Evolutionary conservation across 352 stramenopile species (phyloP).

Genomic region (Phytophthora macrochlamydospora): DNA sequence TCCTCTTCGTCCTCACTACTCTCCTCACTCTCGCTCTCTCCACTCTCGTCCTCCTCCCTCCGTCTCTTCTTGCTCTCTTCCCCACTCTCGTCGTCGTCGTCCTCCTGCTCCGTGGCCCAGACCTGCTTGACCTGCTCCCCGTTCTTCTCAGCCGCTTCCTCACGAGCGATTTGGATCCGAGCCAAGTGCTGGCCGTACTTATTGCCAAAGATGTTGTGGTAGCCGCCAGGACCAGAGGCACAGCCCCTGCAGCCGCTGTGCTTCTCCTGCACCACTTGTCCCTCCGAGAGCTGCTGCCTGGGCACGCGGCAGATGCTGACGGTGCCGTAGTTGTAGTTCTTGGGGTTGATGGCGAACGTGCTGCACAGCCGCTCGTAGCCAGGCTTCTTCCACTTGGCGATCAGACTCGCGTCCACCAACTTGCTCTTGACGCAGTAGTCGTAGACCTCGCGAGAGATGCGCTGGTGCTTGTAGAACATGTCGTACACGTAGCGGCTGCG

Average conservation of each 20-base stretch:
- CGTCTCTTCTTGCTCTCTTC: slow-evolving; percentile 43
- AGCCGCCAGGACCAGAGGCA: slow-evolving; percentile 91
- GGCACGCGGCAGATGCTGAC: slow-evolving; percentile 98
- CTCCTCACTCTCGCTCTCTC: slow-evolving; percentile 30
- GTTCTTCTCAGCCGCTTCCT: slow-evolving; percentile 56
- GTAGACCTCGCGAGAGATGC: slow-evolving; percentile 96
- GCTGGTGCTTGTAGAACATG: slow-evolving; percentile 98
- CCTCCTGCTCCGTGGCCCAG: slow-evolving; percentile 70
- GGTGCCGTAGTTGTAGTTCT: slow-evolving; percentile 99
- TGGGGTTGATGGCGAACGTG: slow-evolving; percentile 98
- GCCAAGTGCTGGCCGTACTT: slow-evolving; percentile 99
- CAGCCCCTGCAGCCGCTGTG: slow-evolving; percentile 98
- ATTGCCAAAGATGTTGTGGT: slow-evolving; percentile 99
- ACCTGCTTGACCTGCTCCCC: slow-evolving; percentile 25
- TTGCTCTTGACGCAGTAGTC: slow-evolving; percentile 97
- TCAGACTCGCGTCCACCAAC: slow-evolving; percentile 96
- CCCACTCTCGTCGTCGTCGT: slow-evolving; percentile 62
- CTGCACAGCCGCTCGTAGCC: slow-evolving; percentile 98
- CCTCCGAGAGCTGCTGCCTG: slow-evolving; percentile 90
- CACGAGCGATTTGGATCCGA: slow-evolving; percentile 94
- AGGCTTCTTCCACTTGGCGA: slow-evolving; percentile 99
- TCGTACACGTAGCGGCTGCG: slow-evolving; percentile 98
- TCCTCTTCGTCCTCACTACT: slow-evolving; percentile 43
- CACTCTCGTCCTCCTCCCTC: slow-evolving; percentile 13
- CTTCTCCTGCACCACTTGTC: slow-evolving; percentile 90